Evolutionary conservation across 768 basidiomycete species (phyloP).

Genomic region (Tylopilus sp.): DNA sequence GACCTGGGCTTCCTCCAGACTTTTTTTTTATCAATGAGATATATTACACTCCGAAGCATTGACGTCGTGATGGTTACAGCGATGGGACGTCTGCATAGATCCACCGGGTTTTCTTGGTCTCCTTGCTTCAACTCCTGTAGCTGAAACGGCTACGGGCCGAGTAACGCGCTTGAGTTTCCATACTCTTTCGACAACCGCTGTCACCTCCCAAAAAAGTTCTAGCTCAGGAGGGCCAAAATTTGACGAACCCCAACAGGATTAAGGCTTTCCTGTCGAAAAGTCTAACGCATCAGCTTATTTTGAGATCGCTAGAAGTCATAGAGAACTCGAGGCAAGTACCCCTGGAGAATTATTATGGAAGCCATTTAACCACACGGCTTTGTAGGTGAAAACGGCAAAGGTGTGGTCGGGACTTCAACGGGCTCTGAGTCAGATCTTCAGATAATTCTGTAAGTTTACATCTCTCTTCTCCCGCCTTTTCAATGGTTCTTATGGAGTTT

Average conservation of each 20-base stretch:
- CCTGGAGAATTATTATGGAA: constrained; percentile 28
- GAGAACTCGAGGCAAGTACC: constrained; percentile 15
- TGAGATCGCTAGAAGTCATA: constrained; percentile 8
- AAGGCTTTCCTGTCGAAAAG: not conserved
- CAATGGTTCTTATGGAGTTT: constrained; percentile 12
- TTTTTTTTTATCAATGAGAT: constrained; percentile 26
- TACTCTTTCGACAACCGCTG: not conserved
- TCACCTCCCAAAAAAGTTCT: not conserved
- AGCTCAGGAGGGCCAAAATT: not conserved
- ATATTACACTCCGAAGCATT: constrained; percentile 24
- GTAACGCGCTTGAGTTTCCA: not conserved
- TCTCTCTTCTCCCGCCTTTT: constrained; percentile 28
- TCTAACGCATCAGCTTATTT: constrained; percentile 7
- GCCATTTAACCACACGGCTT: constrained; percentile 4
- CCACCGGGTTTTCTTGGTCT: constrained; percentile 3
- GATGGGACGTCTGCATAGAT: constrained; percentile 10
- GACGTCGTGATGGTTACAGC: constrained; percentile 28
- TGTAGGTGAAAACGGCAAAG: constrained; percentile 15
- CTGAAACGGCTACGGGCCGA: not conserved
- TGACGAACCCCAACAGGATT: not conserved
- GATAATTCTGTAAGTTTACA: constrained; percentile 11
- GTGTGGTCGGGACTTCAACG: constrained; percentile 7
- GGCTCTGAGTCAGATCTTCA: constrained; percentile 20
- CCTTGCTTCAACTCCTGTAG: not conserved
- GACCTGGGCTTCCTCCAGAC: constrained; percentile 21